Evolutionary conservation across 148 eudicot species (phyloP).

Genomic region (Pouteria glomerata): DNA sequence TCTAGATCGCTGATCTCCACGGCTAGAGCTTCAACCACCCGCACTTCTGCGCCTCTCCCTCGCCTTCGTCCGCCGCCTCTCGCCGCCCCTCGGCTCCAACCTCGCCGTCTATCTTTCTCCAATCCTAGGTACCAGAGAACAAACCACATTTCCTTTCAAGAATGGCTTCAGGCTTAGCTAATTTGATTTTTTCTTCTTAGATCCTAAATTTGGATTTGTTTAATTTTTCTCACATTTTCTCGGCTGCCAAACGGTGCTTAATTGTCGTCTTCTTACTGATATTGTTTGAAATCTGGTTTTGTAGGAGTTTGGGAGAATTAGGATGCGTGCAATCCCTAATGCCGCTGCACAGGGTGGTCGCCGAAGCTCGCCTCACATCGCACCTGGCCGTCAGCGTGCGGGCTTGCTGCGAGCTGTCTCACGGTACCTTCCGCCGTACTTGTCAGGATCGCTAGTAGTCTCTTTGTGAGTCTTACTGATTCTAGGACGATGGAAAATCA

Average conservation of each 20-base stretch:
- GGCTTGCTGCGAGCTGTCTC: slow-evolving; percentile 77
- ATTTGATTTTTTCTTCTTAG: neutral
- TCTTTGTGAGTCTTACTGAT: slow-evolving; percentile 64
- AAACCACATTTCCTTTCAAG: neutral
- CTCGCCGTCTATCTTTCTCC: slow-evolving; percentile 48
- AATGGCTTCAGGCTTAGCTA: neutral
- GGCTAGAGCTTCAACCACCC: slow-evolving; percentile 46
- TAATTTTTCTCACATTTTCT: neutral
- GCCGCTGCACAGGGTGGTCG: slow-evolving; percentile 32
- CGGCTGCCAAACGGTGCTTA: neutral
- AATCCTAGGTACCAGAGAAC: slow-evolving; percentile 41
- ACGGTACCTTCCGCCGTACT: slow-evolving; percentile 94
- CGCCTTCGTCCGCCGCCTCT: slow-evolving; percentile 49
- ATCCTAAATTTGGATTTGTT: neutral
- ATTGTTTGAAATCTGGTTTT: neutral
- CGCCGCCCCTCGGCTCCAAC: slow-evolving; percentile 45
- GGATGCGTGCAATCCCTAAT: slow-evolving; percentile 70
- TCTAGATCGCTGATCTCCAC: slow-evolving; percentile 59
- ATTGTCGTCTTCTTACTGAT: neutral
- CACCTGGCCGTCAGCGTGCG: slow-evolving; percentile 43
- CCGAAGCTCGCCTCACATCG: slow-evolving; percentile 43
- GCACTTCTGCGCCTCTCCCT: slow-evolving; percentile 30
- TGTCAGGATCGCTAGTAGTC: slow-evolving; percentile 94
- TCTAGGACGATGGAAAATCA: slow-evolving; percentile 32
- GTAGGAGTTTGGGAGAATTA: slow-evolving; percentile 66